These are phyloP conservation scores for Chytriomyces hyalinus DNA, from an alignment of 192 early-diverging fungal genomes.

Conservation along the genomic window DNA sequence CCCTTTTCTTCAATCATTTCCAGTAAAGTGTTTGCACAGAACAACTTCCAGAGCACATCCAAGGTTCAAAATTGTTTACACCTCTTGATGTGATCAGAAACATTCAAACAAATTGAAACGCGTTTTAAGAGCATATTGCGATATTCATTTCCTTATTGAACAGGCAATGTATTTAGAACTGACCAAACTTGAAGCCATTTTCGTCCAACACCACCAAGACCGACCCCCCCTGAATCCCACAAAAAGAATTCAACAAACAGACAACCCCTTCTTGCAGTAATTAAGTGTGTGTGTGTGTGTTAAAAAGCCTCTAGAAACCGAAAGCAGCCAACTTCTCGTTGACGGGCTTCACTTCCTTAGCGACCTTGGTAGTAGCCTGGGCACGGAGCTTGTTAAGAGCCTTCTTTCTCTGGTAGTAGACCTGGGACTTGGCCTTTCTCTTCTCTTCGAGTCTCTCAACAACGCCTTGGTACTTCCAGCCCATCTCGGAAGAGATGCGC, in stretches of 20 bases:
- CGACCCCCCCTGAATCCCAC: background rate
- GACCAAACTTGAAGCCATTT: background rate
- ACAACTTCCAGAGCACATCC: too few relatives aligned
- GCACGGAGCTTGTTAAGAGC: conserved; percentile 54
- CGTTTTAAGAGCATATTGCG: too few relatives aligned
- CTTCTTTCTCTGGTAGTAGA: conserved; percentile 91
- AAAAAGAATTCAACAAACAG: background rate
- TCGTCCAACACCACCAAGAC: background rate
- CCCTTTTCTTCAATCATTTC: too few relatives aligned
- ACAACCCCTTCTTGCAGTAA: background rate
- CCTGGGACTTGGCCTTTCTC: conserved; percentile 93
- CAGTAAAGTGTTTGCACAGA: too few relatives aligned
- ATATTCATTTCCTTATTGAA: background rate
- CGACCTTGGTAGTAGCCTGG: conserved; percentile 76
- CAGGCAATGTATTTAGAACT: background rate
- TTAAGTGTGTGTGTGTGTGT: too few relatives aligned
- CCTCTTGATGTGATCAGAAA: too few relatives aligned
- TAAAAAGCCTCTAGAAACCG: conserved; percentile 57
- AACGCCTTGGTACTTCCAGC: conserved; percentile 99
- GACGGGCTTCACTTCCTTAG: conserved; percentile 60
- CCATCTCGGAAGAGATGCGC: conserved; percentile 93
- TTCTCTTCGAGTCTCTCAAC: conserved; percentile 97
- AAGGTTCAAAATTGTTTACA: too few relatives aligned
- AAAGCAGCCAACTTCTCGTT: conserved; percentile 65
- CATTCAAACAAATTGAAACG: too few relatives aligned